These are phyloP conservation scores for Onygenales sp. DNA, from an alignment of 2,329 filamentous ascomycete species.

Conservation along the genomic window DNA sequence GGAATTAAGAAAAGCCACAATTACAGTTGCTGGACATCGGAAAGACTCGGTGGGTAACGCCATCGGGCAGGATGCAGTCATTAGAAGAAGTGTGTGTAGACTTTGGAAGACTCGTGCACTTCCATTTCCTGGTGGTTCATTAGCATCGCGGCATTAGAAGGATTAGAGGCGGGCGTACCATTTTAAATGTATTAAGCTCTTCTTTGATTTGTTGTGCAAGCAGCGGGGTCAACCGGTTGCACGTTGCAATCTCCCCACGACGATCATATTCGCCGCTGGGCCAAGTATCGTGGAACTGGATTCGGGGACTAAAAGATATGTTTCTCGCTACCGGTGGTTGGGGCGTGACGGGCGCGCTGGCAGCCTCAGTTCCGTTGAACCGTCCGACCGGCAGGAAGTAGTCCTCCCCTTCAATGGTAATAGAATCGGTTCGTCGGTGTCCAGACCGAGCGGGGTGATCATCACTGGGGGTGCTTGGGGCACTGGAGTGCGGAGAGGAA, in stretches of 20 bases:
- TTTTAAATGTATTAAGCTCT: conserved; percentile 98
- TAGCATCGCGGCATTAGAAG: conserved; percentile 4
- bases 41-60: neutral
- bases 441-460: conserved; percentile 49
- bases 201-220: conserved; percentile 99
- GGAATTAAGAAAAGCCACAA: neutral
- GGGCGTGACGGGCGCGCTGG: conserved; percentile 72
- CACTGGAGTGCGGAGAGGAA: conserved; percentile 75
- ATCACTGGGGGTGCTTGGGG: conserved; percentile 79
- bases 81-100: conserved; percentile 99
- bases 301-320: conserved; percentile 76
- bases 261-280: conserved; percentile 92
- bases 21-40: neutral
- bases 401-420: conserved; percentile 71
- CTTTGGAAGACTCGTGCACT: conserved; percentile 96
- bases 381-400: conserved; percentile 77
- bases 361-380: conserved; percentile 59
- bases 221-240: conserved; percentile 93
- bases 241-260: conserved; percentile 90
- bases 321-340: conserved; percentile 41
- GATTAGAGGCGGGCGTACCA: conserved; percentile 53
- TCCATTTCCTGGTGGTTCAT: conserved; percentile 78
- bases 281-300: conserved; percentile 95
- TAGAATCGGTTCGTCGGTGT: conserved; percentile 58
- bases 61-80: conserved; percentile 11